phyloP scores from a whole-genome alignment of 345 rosid species.

The Adansonia digitata region DNA sequence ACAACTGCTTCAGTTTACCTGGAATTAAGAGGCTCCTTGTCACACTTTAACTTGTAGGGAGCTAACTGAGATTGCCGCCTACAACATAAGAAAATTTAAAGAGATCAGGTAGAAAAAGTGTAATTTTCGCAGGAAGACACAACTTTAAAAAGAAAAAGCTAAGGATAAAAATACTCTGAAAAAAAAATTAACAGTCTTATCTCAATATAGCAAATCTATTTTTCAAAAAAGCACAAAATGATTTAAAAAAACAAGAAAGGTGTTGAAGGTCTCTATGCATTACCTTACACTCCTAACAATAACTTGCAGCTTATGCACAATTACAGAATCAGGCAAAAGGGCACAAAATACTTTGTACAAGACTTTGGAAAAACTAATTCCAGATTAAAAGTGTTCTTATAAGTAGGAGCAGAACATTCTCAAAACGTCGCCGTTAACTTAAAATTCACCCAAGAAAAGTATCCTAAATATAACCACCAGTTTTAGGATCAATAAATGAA shows the following conservation, averaged over 20 bases:
- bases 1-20: slow-evolving; percentile 42
- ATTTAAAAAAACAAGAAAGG: background rate
- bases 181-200: background rate
- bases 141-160: background rate
- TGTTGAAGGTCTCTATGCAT: background rate
- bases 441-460: background rate
- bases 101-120: slow-evolving; percentile 2
- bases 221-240: background rate
- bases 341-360: background rate
- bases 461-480: background rate
- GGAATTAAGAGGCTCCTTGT: slow-evolving; percentile 78
- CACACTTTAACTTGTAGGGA: slow-evolving; percentile 91
- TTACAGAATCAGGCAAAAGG: background rate
- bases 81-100: slow-evolving; percentile 22
- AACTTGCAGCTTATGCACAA: background rate
- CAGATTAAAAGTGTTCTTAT: background rate
- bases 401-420: background rate
- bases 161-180: background rate
- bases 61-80: slow-evolving; percentile 69
- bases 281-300: background rate
- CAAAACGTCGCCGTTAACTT: background rate
- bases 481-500: background rate
- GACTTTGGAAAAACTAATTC: background rate
- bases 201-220: background rate
- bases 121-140: background rate